Base-by-base conservation (phyloP, 2,329 filamentous ascomycete genomes). In the Botryotinia convoluta region DNA sequence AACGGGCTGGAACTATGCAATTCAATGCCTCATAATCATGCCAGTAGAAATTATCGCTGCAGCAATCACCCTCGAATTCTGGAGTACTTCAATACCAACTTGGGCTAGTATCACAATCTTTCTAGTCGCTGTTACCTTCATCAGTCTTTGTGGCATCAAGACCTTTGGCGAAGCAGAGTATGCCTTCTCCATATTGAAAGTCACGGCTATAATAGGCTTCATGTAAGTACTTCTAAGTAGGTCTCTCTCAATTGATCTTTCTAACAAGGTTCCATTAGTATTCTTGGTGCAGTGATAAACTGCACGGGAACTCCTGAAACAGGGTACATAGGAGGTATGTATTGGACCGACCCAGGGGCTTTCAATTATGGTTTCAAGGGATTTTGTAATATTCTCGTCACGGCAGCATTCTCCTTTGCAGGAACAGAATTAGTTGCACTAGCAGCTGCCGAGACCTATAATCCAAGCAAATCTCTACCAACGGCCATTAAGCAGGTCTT, bases 401-500 rank as follows among this genome's bases (percentile, higher is more conserved):
- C 90, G 0, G 91, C 92, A 3, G 91, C 92, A 12, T 94, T 94
- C 79, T 86, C 92, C 74, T 94, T 94, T 77, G 88, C 91, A 1
- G 92, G 92, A n/a, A 93, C 91, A 1, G 92, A 94, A 81, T 86
- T 93, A 8, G 91, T 94, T 63, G 92, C 92, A 72, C 87, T 95
- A 22, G 92, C 92, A 7, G 92, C 92, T 1, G 93, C 92, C 42
- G 92, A 95, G 81, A 93, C 92, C 1, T 89, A 88, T n/a, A 93
- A 94, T 79, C 92, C 93, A 3, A 88, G 91, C 74, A 93, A 95
- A 81, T 92, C 92, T 1, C 86, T 98, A 0, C 95, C 95, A 0
- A 94, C 90, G 0, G 94, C 95, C 22, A 91, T 97, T 79, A 97
- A 97, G 84, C 94, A 97, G 82, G 94, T 97, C n/a, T 97, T 97